These are phyloP conservation scores for Pichia gijzeniarum DNA, from an alignment of 805 yeast species.

Conservation along the genomic window DNA sequence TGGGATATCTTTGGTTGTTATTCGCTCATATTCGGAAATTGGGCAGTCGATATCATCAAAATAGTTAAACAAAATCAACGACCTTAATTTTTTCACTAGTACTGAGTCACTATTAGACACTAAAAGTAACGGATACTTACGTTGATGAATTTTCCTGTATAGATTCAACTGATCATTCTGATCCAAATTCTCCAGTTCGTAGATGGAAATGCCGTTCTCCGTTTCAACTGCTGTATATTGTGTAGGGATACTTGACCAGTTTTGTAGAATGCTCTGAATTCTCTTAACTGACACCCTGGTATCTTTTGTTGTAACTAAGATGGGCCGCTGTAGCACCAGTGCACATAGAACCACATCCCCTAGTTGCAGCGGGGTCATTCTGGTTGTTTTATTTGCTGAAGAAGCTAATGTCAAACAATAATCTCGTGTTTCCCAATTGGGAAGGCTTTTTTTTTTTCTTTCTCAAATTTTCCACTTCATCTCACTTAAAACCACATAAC, in stretches of 20 bases:
- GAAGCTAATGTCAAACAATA: background rate
- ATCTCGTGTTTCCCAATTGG: background rate
- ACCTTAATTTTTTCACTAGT: slow-evolving; percentile 1
- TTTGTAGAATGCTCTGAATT: background rate
- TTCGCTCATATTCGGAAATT: too few species aligned
- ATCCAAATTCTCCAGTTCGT: background rate
- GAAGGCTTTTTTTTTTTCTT: slow-evolving; percentile 1
- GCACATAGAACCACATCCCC: slow-evolving; percentile 3
- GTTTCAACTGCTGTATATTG: background rate
- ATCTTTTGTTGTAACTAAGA: slow-evolving; percentile 1
- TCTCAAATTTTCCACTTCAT: background rate
- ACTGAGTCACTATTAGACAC: background rate
- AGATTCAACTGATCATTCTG: background rate
- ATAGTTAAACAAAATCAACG: slow-evolving; percentile 4
- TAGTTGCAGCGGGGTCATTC: background rate
- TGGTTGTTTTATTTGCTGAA: too few species aligned
- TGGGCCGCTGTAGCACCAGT: slow-evolving; percentile 1
- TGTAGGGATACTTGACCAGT: background rate
- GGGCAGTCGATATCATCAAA: background rate
- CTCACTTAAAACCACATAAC: too few species aligned
- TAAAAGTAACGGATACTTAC: slow-evolving; percentile 7
- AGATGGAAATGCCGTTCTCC: slow-evolving; percentile 2
- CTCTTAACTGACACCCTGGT: slow-evolving; percentile 1
- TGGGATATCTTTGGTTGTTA: too few species aligned
- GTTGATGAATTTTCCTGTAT: slow-evolving; percentile 1